Percentiles rank a stretch among this genome's conserved stretches.
Conservation (phyloP, 2,329 filamentous ascomycete genomes). For the Cucurbitaria berberidis region DNA sequence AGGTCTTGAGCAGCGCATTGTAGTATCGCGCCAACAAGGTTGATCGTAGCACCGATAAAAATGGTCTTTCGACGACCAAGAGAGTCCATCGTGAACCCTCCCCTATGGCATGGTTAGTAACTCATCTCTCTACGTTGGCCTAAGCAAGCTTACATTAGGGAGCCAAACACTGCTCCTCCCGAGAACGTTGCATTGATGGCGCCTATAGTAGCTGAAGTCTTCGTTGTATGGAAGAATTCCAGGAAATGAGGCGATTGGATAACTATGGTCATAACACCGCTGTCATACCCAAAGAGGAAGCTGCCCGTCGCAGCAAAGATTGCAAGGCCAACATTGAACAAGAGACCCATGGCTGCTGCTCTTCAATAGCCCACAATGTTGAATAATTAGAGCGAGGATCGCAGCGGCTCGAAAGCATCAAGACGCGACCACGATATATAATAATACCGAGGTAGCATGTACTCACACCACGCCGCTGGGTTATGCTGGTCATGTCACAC, state of each 20-base stretch:
- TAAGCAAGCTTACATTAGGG: slow-evolving; percentile 50
- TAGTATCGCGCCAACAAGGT: slow-evolving; percentile 63
- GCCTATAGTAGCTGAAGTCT: slow-evolving; percentile 61
- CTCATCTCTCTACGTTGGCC: too few relatives aligned
- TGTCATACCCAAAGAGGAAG: slow-evolving; percentile 49
- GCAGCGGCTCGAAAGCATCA: not conserved
- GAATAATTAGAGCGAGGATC: not conserved
- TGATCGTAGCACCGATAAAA: slow-evolving; percentile 64
- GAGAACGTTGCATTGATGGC: slow-evolving; percentile 70
- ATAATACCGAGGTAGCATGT: slow-evolving; percentile 9
- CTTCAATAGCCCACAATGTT: not conserved
- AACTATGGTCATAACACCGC: slow-evolving; percentile 56
- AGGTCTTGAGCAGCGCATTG: slow-evolving; percentile 64
- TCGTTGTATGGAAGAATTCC: slow-evolving; percentile 61
- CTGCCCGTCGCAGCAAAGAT: slow-evolving; percentile 53
- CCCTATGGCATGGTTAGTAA: slow-evolving; percentile 37
- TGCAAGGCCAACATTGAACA: slow-evolving; percentile 52
- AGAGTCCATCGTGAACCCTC: slow-evolving; percentile 65
- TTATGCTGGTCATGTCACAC: slow-evolving; percentile 16
- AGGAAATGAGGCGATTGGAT: slow-evolving; percentile 65
- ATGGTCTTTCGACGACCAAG: slow-evolving; percentile 67
- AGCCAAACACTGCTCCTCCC: slow-evolving; percentile 63
- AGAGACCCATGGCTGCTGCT: slow-evolving; percentile 45
- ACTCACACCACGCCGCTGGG: slow-evolving; percentile 7
- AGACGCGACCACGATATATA: slow-evolving; percentile 9